phyloP scores from a whole-genome alignment of 1,284 basidiomycete genomes.

The Fomitopsis schrenkii region DNA sequence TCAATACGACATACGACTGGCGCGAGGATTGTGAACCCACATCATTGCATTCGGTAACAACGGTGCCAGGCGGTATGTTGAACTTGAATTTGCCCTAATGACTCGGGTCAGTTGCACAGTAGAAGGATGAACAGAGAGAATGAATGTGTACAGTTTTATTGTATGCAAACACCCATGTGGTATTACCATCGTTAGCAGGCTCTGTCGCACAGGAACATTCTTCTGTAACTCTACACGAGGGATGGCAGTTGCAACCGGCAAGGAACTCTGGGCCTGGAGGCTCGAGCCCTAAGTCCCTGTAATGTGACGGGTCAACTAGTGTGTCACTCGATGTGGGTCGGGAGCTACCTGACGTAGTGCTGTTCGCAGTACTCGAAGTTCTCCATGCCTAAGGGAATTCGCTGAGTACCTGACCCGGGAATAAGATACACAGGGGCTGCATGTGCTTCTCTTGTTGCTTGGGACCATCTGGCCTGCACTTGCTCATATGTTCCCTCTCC shows the following conservation, averaged over 20 bases:
- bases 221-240: conserved; percentile 21
- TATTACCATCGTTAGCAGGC: conserved; percentile 13
- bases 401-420: conserved; percentile 44
- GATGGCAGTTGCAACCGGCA: conserved; percentile 28
- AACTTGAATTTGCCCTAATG: conserved; percentile 47
- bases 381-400: conserved; percentile 36
- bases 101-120: not conserved
- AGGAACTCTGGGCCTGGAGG: conserved; percentile 18
- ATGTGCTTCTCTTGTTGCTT: conserved; percentile 5
- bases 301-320: not conserved
- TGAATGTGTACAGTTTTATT: conserved; percentile 23
- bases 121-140: not conserved
- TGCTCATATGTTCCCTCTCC: no score
- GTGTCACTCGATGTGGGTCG: not conserved
- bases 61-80: conserved; percentile 35
- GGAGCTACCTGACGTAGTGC: conserved; percentile 43
- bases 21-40: conserved; percentile 26
- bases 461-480: conserved; percentile 1
- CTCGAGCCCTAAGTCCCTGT: conserved; percentile 16
- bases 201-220: conserved; percentile 29
- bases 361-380: conserved; percentile 50
- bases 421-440: conserved; percentile 45
- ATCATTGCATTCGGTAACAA: conserved; percentile 60
- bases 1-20: not conserved
- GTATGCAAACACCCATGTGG: conserved; percentile 36